A percentile compares a stretch with the other conserved stretches of the same genome.
These are phyloP conservation scores for Macadamia integrifolia DNA, from an alignment of 164 flowering plant species.

Conservation along the genomic window DNA sequence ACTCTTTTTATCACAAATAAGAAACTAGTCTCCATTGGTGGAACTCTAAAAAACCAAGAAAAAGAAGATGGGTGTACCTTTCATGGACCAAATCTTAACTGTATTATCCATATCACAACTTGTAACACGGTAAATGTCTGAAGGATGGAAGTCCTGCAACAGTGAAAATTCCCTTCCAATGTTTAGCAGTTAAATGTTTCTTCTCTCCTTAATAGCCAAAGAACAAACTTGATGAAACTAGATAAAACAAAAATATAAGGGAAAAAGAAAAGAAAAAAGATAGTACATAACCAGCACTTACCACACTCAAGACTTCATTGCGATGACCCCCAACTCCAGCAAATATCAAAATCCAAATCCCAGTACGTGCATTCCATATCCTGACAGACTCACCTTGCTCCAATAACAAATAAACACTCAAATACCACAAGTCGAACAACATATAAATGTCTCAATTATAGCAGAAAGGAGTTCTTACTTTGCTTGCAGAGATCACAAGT, in stretches of 20 bases:
- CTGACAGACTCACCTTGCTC: slow-evolving; percentile 95
- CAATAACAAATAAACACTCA: slow-evolving; percentile 6
- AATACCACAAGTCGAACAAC: slow-evolving; percentile 1
- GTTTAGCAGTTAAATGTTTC: not conserved
- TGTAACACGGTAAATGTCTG: slow-evolving; percentile 87
- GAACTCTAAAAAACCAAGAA: not conserved
- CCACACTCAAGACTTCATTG: slow-evolving; percentile 97
- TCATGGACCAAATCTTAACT: slow-evolving; percentile 99
- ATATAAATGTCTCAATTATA: not conserved
- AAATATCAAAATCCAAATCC: slow-evolving; percentile 90
- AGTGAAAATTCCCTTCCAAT: slow-evolving; percentile 7
- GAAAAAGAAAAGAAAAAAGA: not conserved
- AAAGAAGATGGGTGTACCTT: slow-evolving; percentile 42
- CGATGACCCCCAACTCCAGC: slow-evolving; percentile 99
- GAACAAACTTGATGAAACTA: not conserved
- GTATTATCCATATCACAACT: slow-evolving; percentile 99
- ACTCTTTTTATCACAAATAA: not conserved
- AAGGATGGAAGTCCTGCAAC: slow-evolving; percentile 92
- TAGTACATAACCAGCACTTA: slow-evolving; percentile 19
- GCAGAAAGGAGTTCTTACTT: slow-evolving; percentile 34
- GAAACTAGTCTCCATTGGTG: not conserved
- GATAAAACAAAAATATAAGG: not conserved
- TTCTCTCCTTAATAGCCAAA: not conserved
- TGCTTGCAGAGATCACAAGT: slow-evolving; percentile 91
- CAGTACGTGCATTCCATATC: slow-evolving; percentile 93